A percentile compares a stretch with the other conserved stretches of the same genome.
Evolutionary conservation across 305 asterid genomes (phyloP).

Genomic region (Fraxinus platypoda): DNA sequence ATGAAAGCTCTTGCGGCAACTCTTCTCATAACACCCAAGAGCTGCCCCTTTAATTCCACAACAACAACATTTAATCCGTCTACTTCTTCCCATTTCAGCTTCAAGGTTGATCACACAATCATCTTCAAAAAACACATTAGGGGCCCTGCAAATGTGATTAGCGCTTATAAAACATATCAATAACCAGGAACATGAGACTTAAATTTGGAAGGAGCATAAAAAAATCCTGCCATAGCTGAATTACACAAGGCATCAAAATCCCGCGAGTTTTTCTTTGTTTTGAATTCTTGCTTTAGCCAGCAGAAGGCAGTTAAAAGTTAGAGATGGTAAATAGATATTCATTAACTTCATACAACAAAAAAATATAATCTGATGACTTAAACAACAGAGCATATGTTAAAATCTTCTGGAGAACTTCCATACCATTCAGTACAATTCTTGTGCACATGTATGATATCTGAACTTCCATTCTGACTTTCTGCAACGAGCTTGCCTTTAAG

Average conservation of each 20-base stretch:
- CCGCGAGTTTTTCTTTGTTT: not conserved
- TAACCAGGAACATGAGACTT: not conserved
- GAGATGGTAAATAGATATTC: not conserved
- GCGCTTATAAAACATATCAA: not conserved
- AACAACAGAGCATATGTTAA: not conserved
- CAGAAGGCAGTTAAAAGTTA: constrained; percentile 6
- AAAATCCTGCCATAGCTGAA: not conserved
- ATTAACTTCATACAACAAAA: not conserved
- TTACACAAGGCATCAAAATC: not conserved
- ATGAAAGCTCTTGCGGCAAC: constrained; percentile 92
- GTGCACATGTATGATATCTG: constrained; percentile 59
- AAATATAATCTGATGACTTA: not conserved
- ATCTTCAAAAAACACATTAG: constrained; percentile 79
- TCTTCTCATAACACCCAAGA: constrained; percentile 86
- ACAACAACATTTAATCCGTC: constrained; percentile 67
- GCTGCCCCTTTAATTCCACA: constrained; percentile 95
- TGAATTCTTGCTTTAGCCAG: not conserved
- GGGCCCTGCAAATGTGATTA: constrained; percentile 69
- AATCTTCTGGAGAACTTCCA: not conserved
- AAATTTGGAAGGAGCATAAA: constrained; percentile 1
- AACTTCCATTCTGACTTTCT: constrained; percentile 33
- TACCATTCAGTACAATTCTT: constrained; percentile 89
- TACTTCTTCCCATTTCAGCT: constrained; percentile 75
- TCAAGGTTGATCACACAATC: constrained; percentile 73
- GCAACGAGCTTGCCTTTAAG: constrained; percentile 57